Conservation (phyloP, 345 rosid species). For the Orychophragmus violaceus region DNA sequence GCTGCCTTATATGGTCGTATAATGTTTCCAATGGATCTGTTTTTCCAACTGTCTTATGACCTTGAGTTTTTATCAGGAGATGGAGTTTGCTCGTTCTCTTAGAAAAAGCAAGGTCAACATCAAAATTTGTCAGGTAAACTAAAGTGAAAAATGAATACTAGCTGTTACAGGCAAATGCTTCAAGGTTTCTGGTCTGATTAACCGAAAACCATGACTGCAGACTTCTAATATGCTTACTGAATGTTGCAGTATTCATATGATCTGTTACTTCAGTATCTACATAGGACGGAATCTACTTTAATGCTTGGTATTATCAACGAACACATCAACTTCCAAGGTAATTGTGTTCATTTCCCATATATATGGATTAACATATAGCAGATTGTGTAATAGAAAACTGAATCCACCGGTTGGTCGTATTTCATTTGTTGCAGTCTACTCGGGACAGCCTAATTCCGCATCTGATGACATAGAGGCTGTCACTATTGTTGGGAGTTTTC, state of each 20-base stretch:
- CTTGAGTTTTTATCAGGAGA: constrained; percentile 52
- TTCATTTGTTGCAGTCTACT: constrained; percentile 56
- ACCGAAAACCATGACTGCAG: background rate
- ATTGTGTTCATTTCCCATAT: constrained; percentile 9
- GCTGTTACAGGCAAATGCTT: background rate
- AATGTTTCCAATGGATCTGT: background rate
- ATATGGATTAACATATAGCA: background rate
- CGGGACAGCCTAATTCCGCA: constrained; percentile 77
- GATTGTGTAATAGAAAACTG: background rate
- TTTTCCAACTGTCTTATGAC: background rate
- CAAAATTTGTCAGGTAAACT: constrained; percentile 79
- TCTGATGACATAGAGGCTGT: constrained; percentile 86
- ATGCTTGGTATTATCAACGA: constrained; percentile 90
- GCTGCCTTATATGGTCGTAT: background rate
- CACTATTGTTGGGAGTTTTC: constrained; percentile 63
- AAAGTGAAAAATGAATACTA: background rate
- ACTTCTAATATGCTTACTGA: constrained; percentile 15
- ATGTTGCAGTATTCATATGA: constrained; percentile 81
- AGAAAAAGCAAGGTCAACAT: constrained; percentile 83
- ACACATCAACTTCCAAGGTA: constrained; percentile 88
- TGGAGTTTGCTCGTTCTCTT: constrained; percentile 91
- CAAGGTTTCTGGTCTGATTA: constrained; percentile 14
- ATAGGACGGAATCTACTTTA: constrained; percentile 62
- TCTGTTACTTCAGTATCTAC: constrained; percentile 85
- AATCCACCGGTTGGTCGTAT: constrained; percentile 7